Evolutionary conservation across 2,329 filamentous ascomycete species (phyloP), one percentile per base, ranked within the genome.

Genomic region (Acephala macrosclerotiorum): DNA sequence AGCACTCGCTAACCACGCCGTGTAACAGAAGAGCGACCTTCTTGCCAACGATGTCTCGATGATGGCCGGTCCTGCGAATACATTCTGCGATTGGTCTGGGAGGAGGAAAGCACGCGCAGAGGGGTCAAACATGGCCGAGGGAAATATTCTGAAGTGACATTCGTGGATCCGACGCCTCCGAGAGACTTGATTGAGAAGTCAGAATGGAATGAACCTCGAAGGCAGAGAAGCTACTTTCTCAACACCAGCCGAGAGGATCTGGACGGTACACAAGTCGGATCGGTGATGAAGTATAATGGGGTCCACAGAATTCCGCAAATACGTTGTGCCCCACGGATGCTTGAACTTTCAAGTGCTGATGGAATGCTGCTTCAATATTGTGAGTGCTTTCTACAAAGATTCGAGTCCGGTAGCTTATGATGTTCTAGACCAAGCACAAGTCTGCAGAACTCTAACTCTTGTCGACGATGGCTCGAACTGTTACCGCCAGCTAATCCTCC

Each of bases 391-490:
- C 42, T n/a, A 35, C 26, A 20, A 26, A 49, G 45, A 38, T 26
- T 33, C 18, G 20, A 29, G 38, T 35, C 16, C 22, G 22, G 14
- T 35, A 26, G 56, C 58, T 61, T 22, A 58, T 29, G 33, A 12
- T 42, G 42, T 47, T 18, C 7, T 3, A 66, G 65, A 67, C 29
- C 61, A 67, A 33, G 29, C 53, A 22, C 58, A 68, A 33, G 63
- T 68, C 55, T 68, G 66, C 36, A n/a, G 58, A 9, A 60, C 22
- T 42, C 59, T 68, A 29, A 68, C 63, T 22, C 58, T 68, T 6
- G 66, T 68, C 47, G 66, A 68, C 38, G 66, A 68, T 45, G 33
- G 29, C 8, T 68, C 66, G n/a, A 68, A 68, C 55, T 60, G 63
- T 26, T 68, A 63, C 29, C 66, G 66, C 35, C 63, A 68, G 14